These are phyloP conservation scores for Clavulina sp. DNA, from an alignment of 768 basidiomycete genomes.

Conservation along the genomic window DNA sequence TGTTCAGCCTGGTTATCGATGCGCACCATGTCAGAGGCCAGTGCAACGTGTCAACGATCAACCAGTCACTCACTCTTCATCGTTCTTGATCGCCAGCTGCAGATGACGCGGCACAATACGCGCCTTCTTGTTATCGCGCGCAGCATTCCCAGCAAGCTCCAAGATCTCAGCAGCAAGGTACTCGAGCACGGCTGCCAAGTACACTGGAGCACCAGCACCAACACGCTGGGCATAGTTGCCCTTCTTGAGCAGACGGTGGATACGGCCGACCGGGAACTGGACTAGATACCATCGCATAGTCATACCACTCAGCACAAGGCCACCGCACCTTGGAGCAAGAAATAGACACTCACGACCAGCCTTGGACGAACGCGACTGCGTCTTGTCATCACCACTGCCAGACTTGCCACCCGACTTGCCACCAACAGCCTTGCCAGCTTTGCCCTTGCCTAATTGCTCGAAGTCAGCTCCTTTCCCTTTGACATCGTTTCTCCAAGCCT, in stretches of 20 bases:
- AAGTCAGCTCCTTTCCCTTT: background rate
- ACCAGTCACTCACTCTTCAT: conserved; percentile 45
- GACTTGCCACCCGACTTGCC: conserved; percentile 19
- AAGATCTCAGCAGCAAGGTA: conserved; percentile 89
- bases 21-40: background rate
- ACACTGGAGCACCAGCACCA: conserved; percentile 85
- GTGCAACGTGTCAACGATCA: background rate
- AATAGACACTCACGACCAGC: conserved; percentile 18
- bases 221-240: conserved; percentile 81
- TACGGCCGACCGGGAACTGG: conserved; percentile 84
- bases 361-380: conserved; percentile 25
- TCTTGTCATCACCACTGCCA: conserved; percentile 16
- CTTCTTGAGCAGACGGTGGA: conserved; percentile 73
- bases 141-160: conserved; percentile 78
- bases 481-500: background rate
- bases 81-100: conserved; percentile 83
- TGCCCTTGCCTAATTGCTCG: conserved; percentile 10
- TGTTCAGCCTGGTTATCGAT: conserved; percentile 18
- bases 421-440: conserved; percentile 15
- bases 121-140: conserved; percentile 83
- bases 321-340: conserved; percentile 9
- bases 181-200: conserved; percentile 80
- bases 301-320: background rate
- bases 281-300: conserved; percentile 14
- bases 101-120: conserved; percentile 90